Evolutionary conservation across 805 yeast genomes (phyloP), one percentile per base, ranked within the genome.

Genomic region (Wickerhamiella sergipiensis): DNA sequence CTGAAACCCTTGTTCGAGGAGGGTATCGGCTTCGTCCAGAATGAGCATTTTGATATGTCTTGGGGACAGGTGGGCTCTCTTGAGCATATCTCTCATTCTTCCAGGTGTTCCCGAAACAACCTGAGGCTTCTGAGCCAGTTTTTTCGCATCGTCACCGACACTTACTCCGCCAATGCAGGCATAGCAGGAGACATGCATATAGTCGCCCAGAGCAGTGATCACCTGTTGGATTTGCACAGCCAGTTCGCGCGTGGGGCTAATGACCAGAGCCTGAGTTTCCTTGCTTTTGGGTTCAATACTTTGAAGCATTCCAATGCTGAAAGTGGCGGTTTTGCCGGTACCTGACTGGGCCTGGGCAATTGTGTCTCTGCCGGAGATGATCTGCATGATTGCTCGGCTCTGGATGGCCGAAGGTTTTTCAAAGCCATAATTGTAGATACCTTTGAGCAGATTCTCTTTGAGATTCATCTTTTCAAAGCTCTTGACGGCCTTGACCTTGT

Each of bases 311-410:
- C 95, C 90, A 59, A 92, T 90, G 57, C 97, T 78, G 75, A 92
- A 92, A 46, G 98, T 92, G 57, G 97, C 98, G 26, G 98, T 92
- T 74, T 92, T 92, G 71, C 98, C 98, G 47, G 98, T 92, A 71
- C 98, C 98, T 38, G 96, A 87, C 72, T 92, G 98, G 53, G 98
- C 97, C 73, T 92, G 98, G 54, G 98, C 98, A 57, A 92, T 74
- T 0, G 77, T 73, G 62, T 83, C 90, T 61, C 81, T 69, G 44
- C 89, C 89, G 52, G 79, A 76, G 54, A 84, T 80, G 58, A 84
- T 83, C 62, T 83, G 90, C 64, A 79, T 73, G 58, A 84, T 84
- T 47, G 92, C 94, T 60, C 92, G 71, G 51, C 81, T 79, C 67
- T 84, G 94, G 65, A 84, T 85, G 39, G 92, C 86, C 38, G 87